Conservation (phyloP, 495 filamentous ascomycete genomes). For the Neurospora discreta region DNA sequence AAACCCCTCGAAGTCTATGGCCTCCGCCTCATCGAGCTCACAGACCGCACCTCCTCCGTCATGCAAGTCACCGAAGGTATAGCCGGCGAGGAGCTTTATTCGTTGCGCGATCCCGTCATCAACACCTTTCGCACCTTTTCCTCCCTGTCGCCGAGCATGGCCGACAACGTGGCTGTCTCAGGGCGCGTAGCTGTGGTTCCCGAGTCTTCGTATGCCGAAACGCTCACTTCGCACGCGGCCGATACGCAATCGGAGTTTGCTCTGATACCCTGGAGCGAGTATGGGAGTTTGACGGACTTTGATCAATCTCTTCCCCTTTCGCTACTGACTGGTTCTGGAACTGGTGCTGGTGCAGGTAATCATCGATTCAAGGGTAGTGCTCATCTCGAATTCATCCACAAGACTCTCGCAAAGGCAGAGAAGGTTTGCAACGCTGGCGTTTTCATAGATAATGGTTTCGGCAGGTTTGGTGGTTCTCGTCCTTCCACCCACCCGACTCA, state of each 20-base stretch:
- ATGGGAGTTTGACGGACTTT: slow-evolving; percentile 56
- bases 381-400: slow-evolving; percentile 57
- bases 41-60: slow-evolving; percentile 85
- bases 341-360: slow-evolving; percentile 18
- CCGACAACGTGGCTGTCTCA: slow-evolving; percentile 69
- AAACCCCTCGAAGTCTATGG: slow-evolving; percentile 71
- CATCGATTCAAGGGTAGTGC: slow-evolving; percentile 40
- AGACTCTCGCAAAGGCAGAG: slow-evolving; percentile 45
- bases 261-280: slow-evolving; percentile 84
- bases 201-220: slow-evolving; percentile 66
- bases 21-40: slow-evolving; percentile 75
- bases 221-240: slow-evolving; percentile 53
- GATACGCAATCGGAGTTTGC: slow-evolving; percentile 67
- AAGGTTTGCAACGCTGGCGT: slow-evolving; percentile 58
- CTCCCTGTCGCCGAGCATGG: slow-evolving; percentile 34
- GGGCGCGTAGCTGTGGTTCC: slow-evolving; percentile 69
- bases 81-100: slow-evolving; percentile 52
- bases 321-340: neutral
- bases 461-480: slow-evolving; percentile 30
- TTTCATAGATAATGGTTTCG: slow-evolving; percentile 67
- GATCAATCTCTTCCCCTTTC: slow-evolving; percentile 35
- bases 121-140: slow-evolving; percentile 88
- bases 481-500: slow-evolving; percentile 2
- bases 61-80: slow-evolving; percentile 73
- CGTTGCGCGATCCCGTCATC: slow-evolving; percentile 72